Conservation (phyloP, 306 rosid species). For the Quercus bicolor region DNA sequence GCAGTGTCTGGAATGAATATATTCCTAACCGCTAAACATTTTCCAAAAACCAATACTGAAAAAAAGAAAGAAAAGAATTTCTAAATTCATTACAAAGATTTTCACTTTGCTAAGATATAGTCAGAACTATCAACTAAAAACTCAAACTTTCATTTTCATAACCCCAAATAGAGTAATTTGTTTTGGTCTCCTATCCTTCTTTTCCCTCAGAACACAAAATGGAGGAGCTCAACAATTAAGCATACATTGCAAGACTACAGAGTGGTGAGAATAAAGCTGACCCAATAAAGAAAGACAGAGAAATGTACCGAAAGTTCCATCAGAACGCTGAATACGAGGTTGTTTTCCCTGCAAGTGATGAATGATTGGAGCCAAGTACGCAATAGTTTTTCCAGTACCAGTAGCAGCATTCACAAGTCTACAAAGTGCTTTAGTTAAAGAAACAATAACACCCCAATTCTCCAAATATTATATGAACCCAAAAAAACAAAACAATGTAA, state of each 20-base stretch:
- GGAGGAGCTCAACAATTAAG: constrained; percentile 9
- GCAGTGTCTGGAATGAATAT: neutral
- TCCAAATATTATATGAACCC: no score
- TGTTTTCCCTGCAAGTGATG: constrained; percentile 59
- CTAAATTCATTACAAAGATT: neutral
- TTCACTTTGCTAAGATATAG: neutral
- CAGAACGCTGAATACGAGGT: constrained; percentile 61
- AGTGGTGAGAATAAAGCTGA: neutral
- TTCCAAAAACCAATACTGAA: neutral
- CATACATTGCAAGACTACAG: neutral
- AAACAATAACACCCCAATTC: constrained; percentile 13
- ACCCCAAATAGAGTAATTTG: neutral
- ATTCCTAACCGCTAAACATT: neutral
- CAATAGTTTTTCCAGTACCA: constrained; percentile 85
- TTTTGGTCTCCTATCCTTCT: neutral
- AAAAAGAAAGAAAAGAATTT: fast-evolving
- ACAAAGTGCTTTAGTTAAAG: constrained; percentile 35
- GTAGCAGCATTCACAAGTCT: constrained; percentile 89
- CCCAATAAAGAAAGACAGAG: neutral
- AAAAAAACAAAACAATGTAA: no score
- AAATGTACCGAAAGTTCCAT: constrained; percentile 73
- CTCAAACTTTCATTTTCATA: neutral
- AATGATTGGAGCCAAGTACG: constrained; percentile 80
- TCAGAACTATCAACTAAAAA: neutral
- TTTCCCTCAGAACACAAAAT: neutral